phyloP scores from a whole-genome alignment of 2,329 filamentous ascomycete species.

The Fusarium marasasianum region DNA sequence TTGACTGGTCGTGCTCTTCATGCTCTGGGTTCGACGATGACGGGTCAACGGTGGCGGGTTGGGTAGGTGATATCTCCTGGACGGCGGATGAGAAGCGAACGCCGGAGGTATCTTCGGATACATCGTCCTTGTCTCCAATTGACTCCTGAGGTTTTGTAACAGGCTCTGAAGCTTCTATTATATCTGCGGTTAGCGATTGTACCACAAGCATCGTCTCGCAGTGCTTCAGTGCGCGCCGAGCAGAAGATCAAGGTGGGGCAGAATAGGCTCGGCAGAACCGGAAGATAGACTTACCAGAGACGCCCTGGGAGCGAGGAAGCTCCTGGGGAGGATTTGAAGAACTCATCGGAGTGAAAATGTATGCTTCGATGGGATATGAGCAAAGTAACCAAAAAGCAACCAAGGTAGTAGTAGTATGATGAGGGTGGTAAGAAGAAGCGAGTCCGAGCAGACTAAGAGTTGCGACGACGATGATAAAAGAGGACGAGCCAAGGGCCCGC shows the following conservation, averaged over 20 bases:
- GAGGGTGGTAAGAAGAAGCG: conserved; percentile 36
- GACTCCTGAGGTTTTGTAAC: conserved; percentile 12
- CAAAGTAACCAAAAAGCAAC: conserved; percentile 21
- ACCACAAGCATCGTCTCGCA: conserved; percentile 2
- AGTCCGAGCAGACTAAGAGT: conserved; percentile 33
- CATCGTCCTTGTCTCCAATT: conserved; percentile 9
- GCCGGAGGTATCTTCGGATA: conserved; percentile 50
- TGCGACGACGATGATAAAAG: conserved; percentile 44
- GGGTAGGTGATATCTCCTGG: conserved; percentile 68
- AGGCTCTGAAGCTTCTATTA: conserved; percentile 19
- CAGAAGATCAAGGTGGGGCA: conserved; percentile 42
- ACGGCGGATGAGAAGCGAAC: conserved; percentile 79
- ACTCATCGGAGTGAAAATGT: conserved; percentile 30
- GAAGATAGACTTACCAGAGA: conserved; percentile 40
- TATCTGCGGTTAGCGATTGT: conserved; percentile 34
- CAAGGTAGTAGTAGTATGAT: conserved; percentile 15
- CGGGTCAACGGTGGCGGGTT: conserved; percentile 52
- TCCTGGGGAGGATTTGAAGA: conserved; percentile 31
- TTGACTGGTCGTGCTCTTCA: conserved; percentile 32
- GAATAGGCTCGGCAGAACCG: conserved; percentile 37
- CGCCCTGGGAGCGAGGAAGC: conserved; percentile 28
- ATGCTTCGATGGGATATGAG: conserved; percentile 20
- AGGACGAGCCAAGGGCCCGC: conserved; percentile 33
- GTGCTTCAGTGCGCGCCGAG: conserved; percentile 9
- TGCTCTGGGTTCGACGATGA: conserved; percentile 35